Evolutionary conservation across 2,329 filamentous ascomycete species (phyloP), one percentile per base, ranked within the genome.

Genomic region (Colletotrichum filicis): DNA sequence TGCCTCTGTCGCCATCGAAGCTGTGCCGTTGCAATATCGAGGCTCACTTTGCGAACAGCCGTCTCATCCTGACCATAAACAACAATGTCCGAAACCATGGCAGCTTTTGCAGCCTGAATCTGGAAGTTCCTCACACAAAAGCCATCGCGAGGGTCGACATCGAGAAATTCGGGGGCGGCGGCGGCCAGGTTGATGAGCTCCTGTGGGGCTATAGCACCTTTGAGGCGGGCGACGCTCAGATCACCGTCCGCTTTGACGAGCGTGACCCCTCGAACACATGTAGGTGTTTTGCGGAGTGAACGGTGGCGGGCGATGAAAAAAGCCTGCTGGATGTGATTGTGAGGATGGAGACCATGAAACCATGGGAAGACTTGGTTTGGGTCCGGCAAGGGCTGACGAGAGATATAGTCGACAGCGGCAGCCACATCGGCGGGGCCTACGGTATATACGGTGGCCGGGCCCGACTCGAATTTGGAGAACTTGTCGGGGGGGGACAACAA

Each of bases 61-160:
- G 87, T 87, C 49, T 86, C 84, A 75, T 94, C 90, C 67, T 96
- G 93, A 14, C 95, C 95, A 80, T 99, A 99, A 1, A 99, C 90
- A 53, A 99, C 89, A 75, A 99, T 94, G 80, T 99, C 97, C 0
- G 95, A 98, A 9, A 97, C 90, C 76, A 93, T 91, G 67, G 95
- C 95, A 76, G 94, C 86, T 82, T 99, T 99, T 71, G 93, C 93
- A 0, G 94, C 90, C 82, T 99, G 97, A 52, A 98, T 98, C 78
- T 98, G 96, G 80, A 99, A 99, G 81, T 98, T 98, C 58, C 97
- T 91, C 56, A 98, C 95, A 5, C 95, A 98, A 80, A 98, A 98
- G 9, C 97, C 97, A 76, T 97, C 94, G 68, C 86, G 89, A 1
- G 97, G 97, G 79, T 99, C 97, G 53, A 92, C 89, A 56, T 97